Evolutionary conservation across 768 basidiomycete genomes (phyloP).

Genomic region (Agaricus sinodeliciosus): DNA sequence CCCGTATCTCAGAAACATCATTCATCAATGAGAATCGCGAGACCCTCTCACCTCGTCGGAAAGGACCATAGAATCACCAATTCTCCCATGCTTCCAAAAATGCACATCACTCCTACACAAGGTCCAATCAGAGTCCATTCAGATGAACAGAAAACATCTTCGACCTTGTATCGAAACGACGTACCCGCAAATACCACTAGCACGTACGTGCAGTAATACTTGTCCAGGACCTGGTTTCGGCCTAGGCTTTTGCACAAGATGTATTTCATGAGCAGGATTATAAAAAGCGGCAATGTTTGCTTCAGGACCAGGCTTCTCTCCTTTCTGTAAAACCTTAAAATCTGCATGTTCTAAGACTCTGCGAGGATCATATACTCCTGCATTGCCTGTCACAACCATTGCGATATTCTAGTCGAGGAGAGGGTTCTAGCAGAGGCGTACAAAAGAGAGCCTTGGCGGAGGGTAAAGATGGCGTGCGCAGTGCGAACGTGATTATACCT

Average conservation of each 20-base stretch:
- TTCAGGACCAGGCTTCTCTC: constrained; percentile 40
- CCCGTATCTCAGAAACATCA: background rate
- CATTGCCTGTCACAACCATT: constrained; percentile 25
- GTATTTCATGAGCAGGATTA: constrained; percentile 56
- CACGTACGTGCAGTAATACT: constrained; percentile 58
- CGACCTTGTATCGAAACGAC: constrained; percentile 12
- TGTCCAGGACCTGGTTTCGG: constrained; percentile 58
- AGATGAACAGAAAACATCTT: too few species aligned
- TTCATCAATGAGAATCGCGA: background rate
- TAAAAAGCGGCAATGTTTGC: constrained; percentile 61
- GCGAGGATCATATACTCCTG: constrained; percentile 47
- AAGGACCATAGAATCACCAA: constrained; percentile 67
- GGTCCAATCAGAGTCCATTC: too few species aligned
- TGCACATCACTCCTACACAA: constrained; percentile 58
- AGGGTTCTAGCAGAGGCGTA: background rate
- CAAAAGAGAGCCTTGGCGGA: background rate
- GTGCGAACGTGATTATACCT: background rate
- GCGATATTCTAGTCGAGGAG: constrained; percentile 19
- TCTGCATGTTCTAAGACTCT: constrained; percentile 50
- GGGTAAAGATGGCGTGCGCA: constrained; percentile 1
- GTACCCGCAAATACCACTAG: constrained; percentile 67
- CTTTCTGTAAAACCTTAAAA: constrained; percentile 44
- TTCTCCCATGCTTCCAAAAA: constrained; percentile 65
- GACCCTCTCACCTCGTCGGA: constrained; percentile 46
- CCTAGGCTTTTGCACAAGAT: constrained; percentile 60